Conservation (phyloP, 2,329 filamentous ascomycete species). For the Xylaria sp. region DNA sequence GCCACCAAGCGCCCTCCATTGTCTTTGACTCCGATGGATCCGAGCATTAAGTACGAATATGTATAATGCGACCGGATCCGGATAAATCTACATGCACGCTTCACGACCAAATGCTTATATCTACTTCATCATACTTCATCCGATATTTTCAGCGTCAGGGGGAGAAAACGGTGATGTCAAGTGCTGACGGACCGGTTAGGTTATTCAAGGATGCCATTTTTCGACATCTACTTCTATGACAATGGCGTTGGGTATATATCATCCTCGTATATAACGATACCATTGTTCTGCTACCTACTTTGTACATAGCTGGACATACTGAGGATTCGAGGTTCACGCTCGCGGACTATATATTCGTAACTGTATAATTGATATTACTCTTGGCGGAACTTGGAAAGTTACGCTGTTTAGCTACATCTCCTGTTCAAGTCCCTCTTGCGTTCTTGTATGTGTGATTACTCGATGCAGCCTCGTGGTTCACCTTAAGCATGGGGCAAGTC, state of each 20-base stretch:
- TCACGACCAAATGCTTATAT: slow-evolving; percentile 35
- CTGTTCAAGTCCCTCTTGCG: not conserved
- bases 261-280: slow-evolving; percentile 40
- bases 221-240: slow-evolving; percentile 33
- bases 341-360: slow-evolving; percentile 47
- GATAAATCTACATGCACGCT: slow-evolving; percentile 31
- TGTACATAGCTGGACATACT: slow-evolving; percentile 29
- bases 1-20: not conserved
- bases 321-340: slow-evolving; percentile 33
- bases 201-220: slow-evolving; percentile 30
- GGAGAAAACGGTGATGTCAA: slow-evolving; percentile 37
- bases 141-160: slow-evolving; percentile 26
- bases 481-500: not conserved
- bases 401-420: slow-evolving; percentile 6
- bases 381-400: slow-evolving; percentile 39
- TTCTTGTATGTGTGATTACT: slow-evolving; percentile 2
- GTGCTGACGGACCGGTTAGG: slow-evolving; percentile 40
- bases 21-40: slow-evolving; percentile 10
- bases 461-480: not conserved
- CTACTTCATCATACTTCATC: slow-evolving; percentile 27
- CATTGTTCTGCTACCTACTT: slow-evolving; percentile 27
- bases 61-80: slow-evolving; percentile 19
- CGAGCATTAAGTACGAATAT: slow-evolving; percentile 21
- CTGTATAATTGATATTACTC: slow-evolving; percentile 49
- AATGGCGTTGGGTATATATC: slow-evolving; percentile 38